Percentiles rank a stretch among this genome's conserved stretches.
These are phyloP conservation scores for Suillus sp. DNA, from an alignment of 768 basidiomycete species.

Conservation along the genomic window DNA sequence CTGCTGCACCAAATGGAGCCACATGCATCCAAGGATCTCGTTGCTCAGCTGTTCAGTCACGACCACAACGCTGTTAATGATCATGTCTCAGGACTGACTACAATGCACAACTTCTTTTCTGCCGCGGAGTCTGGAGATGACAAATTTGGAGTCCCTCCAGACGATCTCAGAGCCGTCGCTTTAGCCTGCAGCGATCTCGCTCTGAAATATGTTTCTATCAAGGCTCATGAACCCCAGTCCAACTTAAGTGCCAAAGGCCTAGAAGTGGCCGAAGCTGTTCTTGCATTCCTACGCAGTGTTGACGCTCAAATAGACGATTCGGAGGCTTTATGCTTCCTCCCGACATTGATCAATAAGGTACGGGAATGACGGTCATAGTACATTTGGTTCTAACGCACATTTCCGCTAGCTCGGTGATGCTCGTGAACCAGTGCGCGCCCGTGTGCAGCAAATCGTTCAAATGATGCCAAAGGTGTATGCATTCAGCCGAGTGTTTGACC, in stretches of 20 bases:
- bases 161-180: constrained; percentile 61
- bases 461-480: constrained; percentile 88
- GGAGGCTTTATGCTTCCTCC: constrained; percentile 87
- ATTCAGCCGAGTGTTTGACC: constrained; percentile 87
- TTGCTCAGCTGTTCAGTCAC: constrained; percentile 84
- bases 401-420: constrained; percentile 83
- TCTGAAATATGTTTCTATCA: constrained; percentile 91
- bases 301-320: constrained; percentile 81
- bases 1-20: constrained; percentile 93
- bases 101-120: constrained; percentile 75
- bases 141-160: constrained; percentile 44
- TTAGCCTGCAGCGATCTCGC: constrained; percentile 89
- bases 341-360: constrained; percentile 89
- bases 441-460: constrained; percentile 85
- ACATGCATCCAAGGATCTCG: constrained; percentile 72
- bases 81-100: constrained; percentile 74
- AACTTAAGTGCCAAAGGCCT: constrained; percentile 86
- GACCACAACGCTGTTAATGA: constrained; percentile 97
- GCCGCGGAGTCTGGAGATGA: constrained; percentile 59
- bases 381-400: constrained; percentile 10
- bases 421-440: constrained; percentile 75
- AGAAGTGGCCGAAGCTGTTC: constrained; percentile 79
- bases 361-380: not conserved
- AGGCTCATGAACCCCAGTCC: constrained; percentile 87
- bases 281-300: constrained; percentile 71